Percentiles rank a stretch among this genome's conserved stretches.
These are phyloP conservation scores for Talaromyces pinophilus DNA, from an alignment of 2,329 filamentous ascomycete species.

Conservation along the genomic window DNA sequence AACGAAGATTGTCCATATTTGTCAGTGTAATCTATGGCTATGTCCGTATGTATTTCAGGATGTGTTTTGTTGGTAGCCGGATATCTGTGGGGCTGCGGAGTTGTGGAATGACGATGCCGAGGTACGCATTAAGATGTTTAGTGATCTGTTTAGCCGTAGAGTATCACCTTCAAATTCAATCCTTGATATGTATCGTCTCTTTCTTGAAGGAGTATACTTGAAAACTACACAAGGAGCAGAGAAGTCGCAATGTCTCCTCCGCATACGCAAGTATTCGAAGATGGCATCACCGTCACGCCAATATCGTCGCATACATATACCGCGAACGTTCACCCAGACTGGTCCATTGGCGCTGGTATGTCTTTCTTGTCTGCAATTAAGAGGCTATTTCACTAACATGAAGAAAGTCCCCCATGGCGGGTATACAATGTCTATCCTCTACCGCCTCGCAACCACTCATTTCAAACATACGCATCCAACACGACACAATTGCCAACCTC, in stretches of 20 bases:
- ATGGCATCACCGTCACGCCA: constrained; percentile 41
- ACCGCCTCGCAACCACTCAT: constrained; percentile 61
- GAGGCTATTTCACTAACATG: not conserved
- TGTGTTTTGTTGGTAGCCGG: not conserved
- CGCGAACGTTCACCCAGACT: constrained; percentile 58
- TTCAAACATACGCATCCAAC: constrained; percentile 61
- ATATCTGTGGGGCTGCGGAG: not conserved
- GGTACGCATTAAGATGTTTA: not conserved
- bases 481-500: constrained; percentile 50
- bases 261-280: constrained; percentile 37
- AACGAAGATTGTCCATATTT: not conserved
- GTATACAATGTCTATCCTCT: constrained; percentile 65
- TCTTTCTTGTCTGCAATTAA: not conserved
- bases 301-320: constrained; percentile 58
- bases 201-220: not conserved
- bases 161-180: not conserved
- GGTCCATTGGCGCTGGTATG: constrained; percentile 66
- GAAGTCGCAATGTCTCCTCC: constrained; percentile 19
- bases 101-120: not conserved
- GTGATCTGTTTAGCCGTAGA: not conserved
- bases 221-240: not conserved
- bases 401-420: constrained; percentile 68
- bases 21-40: not conserved
- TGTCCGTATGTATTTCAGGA: not conserved
- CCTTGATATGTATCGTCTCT: not conserved